A percentile compares a stretch with the other conserved stretches of the same genome.
Evolutionary conservation across 306 rosid species (phyloP).

Genomic region (Luffa aegyptiaca): DNA sequence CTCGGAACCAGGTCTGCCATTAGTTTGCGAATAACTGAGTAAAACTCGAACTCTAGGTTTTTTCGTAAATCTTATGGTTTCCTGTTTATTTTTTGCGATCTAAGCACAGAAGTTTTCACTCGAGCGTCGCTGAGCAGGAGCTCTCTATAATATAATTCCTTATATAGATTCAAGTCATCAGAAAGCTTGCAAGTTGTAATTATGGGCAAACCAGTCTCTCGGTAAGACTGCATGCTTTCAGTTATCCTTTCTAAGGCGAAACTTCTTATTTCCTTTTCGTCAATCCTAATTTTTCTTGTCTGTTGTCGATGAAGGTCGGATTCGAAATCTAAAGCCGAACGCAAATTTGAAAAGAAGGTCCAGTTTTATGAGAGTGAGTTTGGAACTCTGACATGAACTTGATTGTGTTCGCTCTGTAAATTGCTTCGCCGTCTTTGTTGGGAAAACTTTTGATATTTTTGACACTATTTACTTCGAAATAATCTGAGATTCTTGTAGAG

Average conservation of each 20-base stretch:
- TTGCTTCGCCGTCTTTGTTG: neutral
- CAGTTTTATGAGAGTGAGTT: conserved; percentile 10
- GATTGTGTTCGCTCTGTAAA: neutral
- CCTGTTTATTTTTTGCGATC: neutral
- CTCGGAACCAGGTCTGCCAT: neutral
- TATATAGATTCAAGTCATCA: neutral
- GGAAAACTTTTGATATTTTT: neutral
- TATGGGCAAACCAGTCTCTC: conserved; percentile 5
- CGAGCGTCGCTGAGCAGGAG: neutral
- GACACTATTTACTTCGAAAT: neutral
- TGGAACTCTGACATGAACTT: neutral
- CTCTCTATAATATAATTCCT: neutral
- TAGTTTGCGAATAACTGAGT: neutral
- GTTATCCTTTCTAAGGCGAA: neutral
- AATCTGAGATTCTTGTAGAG: neutral
- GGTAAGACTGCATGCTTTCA: neutral
- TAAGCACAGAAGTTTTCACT: neutral
- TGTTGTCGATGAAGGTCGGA: neutral
- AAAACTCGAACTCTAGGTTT: neutral
- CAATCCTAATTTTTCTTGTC: neutral
- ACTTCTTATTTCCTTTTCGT: neutral
- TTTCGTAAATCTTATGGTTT: neutral
- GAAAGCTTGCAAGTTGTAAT: neutral
- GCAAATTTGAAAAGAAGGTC: conserved; percentile 2
- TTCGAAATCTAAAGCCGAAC: neutral